phyloP scores from a whole-genome alignment of 2,329 filamentous ascomycete species.

The Nemania diffusa region DNA sequence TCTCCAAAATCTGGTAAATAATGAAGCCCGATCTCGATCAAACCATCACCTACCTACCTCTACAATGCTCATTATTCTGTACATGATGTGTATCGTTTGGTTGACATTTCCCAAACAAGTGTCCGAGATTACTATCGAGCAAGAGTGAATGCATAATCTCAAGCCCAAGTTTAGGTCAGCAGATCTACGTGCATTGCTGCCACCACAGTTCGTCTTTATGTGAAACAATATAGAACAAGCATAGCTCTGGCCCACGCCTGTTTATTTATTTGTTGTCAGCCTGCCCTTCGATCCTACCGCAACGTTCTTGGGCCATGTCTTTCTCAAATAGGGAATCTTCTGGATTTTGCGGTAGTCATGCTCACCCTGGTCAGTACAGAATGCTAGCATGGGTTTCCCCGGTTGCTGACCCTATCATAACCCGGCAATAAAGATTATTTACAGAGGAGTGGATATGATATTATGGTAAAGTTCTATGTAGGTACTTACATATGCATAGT shows the following conservation, averaged over 20 bases:
- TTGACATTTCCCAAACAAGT: neutral
- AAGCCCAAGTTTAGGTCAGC: conserved; percentile 22
- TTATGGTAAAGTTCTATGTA: neutral
- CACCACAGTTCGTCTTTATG: neutral
- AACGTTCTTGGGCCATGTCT: conserved; percentile 14
- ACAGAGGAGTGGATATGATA: neutral
- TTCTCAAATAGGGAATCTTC: conserved; percentile 35
- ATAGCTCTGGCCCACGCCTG: conserved; percentile 1
- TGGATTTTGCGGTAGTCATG: conserved; percentile 28
- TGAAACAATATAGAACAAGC: conserved; percentile 8
- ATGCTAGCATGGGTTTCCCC: conserved; percentile 11
- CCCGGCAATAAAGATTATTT: conserved; percentile 8
- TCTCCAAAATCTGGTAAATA: neutral
- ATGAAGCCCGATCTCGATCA: neutral
- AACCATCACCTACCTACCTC: neutral
- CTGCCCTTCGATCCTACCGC: conserved; percentile 31
- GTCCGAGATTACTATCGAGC: neutral
- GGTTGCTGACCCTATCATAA: conserved; percentile 4
- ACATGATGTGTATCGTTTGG: neutral
- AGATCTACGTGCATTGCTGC: neutral
- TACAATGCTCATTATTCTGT: too few relatives aligned
- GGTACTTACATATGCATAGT: neutral
- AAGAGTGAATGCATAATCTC: conserved; percentile 9
- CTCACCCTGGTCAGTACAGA: neutral
- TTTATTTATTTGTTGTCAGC: conserved; percentile 8